Percentiles rank a stretch among this genome's conserved stretches.
These are phyloP conservation scores for Wickerhamomyces pijperi DNA, from an alignment of 805 yeast genomes.

Conservation along the genomic window DNA sequence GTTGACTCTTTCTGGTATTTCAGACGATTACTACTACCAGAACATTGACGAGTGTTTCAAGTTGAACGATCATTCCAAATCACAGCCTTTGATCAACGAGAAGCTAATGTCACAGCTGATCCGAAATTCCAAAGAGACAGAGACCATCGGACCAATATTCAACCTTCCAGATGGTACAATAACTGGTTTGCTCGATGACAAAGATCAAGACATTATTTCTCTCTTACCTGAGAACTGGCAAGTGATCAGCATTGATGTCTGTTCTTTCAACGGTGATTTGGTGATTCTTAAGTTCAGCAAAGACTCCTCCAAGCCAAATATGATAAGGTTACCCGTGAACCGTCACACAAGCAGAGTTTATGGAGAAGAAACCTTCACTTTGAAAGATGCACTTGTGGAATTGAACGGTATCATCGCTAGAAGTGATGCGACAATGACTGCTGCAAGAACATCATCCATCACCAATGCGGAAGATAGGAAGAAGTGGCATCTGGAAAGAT, in stretches of 20 bases:
- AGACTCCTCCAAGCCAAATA: constrained; percentile 26
- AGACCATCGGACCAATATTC: constrained; percentile 10
- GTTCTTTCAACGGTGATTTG: constrained; percentile 47
- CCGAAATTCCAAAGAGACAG: constrained; percentile 2
- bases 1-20: constrained; percentile 17
- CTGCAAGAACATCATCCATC: constrained; percentile 39
- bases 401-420: constrained; percentile 40
- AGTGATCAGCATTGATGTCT: constrained; percentile 49
- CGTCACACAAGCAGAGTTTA: constrained; percentile 35
- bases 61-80: constrained; percentile 18
- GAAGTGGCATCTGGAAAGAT: constrained; percentile 72
- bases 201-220: constrained; percentile 4
- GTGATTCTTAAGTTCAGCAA: constrained; percentile 35
- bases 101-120: constrained; percentile 13
- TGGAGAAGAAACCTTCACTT: constrained; percentile 30
- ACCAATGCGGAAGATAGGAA: constrained; percentile 47
- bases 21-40: constrained; percentile 11
- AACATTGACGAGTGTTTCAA: constrained; percentile 12
- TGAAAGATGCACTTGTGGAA: constrained; percentile 33
- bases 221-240: constrained; percentile 39
- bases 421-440: constrained; percentile 52
- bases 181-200: neutral
- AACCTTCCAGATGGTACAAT: constrained; percentile 1
- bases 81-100: constrained; percentile 18
- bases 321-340: constrained; percentile 49